Evolutionary conservation across 495 filamentous ascomycete species (phyloP).

Genomic region (Penicillium mononematosum): DNA sequence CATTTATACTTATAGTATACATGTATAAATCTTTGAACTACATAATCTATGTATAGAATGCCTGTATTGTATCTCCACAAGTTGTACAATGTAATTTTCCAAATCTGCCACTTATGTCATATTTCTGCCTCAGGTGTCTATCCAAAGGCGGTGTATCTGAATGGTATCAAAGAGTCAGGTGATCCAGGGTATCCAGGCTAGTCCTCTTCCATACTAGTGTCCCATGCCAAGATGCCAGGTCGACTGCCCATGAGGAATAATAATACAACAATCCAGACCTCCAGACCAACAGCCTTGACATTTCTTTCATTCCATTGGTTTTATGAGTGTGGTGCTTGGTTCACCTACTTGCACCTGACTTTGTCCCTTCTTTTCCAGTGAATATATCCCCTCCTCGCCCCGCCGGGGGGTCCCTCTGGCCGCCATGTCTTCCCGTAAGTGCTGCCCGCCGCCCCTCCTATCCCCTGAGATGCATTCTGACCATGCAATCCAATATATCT

Average conservation of each 20-base stretch:
- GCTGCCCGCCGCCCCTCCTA: constrained; percentile 33
- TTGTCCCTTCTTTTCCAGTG: constrained; percentile 15
- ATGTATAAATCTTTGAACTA: too few relatives aligned
- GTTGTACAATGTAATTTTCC: too few relatives aligned
- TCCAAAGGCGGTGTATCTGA: constrained; percentile 4
- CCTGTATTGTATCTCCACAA: neutral
- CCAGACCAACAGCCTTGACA: constrained; percentile 9
- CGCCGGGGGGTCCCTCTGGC: constrained; percentile 42
- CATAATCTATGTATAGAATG: too few relatives aligned
- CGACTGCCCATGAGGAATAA: constrained; percentile 32
- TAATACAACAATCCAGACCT: constrained; percentile 31
- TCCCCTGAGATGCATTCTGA: constrained; percentile 36
- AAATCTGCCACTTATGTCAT: constrained; percentile 8
- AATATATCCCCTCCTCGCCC: constrained; percentile 26
- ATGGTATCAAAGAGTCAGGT: constrained; percentile 4
- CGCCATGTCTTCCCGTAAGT: constrained; percentile 69
- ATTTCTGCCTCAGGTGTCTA: neutral
- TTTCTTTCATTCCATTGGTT: constrained; percentile 15
- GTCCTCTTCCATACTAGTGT: constrained; percentile 17
- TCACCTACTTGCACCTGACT: constrained; percentile 12
- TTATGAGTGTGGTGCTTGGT: constrained; percentile 11
- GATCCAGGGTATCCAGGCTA: constrained; percentile 5
- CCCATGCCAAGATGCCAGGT: constrained; percentile 35
- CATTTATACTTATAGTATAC: neutral
- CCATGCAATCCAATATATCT: constrained; percentile 9